phyloP scores from a whole-genome alignment of 345 rosid species.

The Noccaea caerulescens region DNA sequence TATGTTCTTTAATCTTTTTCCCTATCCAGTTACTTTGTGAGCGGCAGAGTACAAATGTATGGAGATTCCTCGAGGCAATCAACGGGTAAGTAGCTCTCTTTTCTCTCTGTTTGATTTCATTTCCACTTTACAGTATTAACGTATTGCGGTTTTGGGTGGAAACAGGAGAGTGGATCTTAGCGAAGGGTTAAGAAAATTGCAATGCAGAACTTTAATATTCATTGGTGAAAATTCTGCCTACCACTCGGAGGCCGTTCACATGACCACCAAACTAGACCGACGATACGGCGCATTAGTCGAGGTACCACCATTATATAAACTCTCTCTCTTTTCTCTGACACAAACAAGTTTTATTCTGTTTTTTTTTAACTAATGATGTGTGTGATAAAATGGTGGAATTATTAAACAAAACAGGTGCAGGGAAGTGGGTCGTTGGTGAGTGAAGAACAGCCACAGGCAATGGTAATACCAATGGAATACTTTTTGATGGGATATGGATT shows the following conservation, averaged over 20 bases:
- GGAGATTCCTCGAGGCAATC: conserved; percentile 89
- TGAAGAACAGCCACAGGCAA: conserved; percentile 97
- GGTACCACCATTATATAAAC: conserved; percentile 43
- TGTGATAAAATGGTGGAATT: not conserved
- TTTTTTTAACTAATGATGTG: too few relatives aligned
- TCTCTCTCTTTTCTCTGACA: not conserved
- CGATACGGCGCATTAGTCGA: conserved; percentile 88
- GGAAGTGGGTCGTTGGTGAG: conserved; percentile 96
- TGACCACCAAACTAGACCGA: conserved; percentile 82
- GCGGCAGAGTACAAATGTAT: conserved; percentile 74
- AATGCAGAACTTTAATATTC: conserved; percentile 81
- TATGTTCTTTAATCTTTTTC: conserved; percentile 13
- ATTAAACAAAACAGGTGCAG: conserved; percentile 61
- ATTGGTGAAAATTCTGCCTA: conserved; percentile 89
- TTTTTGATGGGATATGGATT: conserved; percentile 83
- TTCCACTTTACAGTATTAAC: not conserved
- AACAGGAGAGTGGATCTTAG: conserved; percentile 88
- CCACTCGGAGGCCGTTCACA: conserved; percentile 80
- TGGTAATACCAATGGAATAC: conserved; percentile 92
- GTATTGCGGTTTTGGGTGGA: not conserved
- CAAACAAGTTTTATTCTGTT: not conserved
- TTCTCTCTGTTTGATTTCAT: conserved; percentile 10
- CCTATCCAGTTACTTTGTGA: conserved; percentile 73
- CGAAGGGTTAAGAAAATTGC: conserved; percentile 71
- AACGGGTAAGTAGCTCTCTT: conserved; percentile 55